phyloP scores from a whole-genome alignment of 2,329 filamentous ascomycete genomes.

The Pseudocercospora cruenta region DNA sequence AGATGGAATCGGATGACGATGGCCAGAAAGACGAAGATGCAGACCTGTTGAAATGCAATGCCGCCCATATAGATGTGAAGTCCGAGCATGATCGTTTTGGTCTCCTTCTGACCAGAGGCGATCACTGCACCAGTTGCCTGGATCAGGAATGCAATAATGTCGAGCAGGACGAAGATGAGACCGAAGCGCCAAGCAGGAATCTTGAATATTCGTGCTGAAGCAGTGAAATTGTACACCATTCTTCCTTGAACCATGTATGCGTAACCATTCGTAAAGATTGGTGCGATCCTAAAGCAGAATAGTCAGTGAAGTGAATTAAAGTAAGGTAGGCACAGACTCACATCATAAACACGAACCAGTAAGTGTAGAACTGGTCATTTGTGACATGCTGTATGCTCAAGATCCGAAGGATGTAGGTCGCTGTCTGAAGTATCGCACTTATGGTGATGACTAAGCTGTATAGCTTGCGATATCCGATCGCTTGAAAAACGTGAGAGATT shows the following conservation, averaged over 20 bases:
- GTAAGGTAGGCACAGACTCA: background rate
- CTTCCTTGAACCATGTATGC: conserved; percentile 40
- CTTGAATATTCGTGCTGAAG: conserved; percentile 11
- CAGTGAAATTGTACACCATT: conserved; percentile 27
- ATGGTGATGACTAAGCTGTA: background rate
- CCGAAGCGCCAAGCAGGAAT: conserved; percentile 24
- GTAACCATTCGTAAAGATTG: conserved; percentile 50
- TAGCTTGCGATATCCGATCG: background rate
- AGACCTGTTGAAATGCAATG: conserved; percentile 36
- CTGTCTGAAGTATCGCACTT: background rate
- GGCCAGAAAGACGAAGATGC: conserved; percentile 35
- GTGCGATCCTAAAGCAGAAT: conserved; percentile 13
- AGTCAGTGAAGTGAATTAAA: background rate
- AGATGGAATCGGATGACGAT: conserved; percentile 27
- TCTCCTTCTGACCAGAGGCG: conserved; percentile 13
- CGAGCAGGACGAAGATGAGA: conserved; percentile 48
- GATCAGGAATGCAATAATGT: conserved; percentile 51
- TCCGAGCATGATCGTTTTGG: conserved; percentile 34
- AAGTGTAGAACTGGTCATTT: background rate
- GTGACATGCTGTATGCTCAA: background rate
- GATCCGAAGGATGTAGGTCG: background rate
- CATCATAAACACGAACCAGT: conserved; percentile 6
- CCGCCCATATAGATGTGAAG: conserved; percentile 48
- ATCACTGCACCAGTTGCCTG: conserved; percentile 47
- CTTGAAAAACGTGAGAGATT: background rate